Percentiles rank a stretch among this genome's conserved stretches.
These are phyloP conservation scores for Globisporangium cylindrosporum DNA, from an alignment of 352 stramenopile genomes.

Conservation along the genomic window DNA sequence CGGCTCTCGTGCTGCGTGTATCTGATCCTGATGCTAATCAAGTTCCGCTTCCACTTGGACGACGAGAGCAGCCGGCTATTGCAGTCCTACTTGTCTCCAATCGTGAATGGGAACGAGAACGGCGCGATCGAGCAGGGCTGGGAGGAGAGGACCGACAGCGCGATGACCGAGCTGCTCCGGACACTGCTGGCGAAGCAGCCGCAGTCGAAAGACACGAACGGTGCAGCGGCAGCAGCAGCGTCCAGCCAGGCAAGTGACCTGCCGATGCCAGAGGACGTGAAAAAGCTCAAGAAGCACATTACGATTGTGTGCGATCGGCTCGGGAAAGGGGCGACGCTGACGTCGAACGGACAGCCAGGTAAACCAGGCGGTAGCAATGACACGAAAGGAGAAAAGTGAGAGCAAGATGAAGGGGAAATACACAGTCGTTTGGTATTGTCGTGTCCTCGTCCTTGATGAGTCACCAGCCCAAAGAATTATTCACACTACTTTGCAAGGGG, in stretches of 20 bases:
- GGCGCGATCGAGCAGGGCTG: slow-evolving; percentile 65
- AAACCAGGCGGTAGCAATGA: not conserved
- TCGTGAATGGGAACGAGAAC: slow-evolving; percentile 50
- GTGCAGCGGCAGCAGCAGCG: slow-evolving; percentile 11
- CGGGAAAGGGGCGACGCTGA: slow-evolving; percentile 68
- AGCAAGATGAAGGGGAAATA: not conserved
- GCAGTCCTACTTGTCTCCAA: slow-evolving; percentile 62
- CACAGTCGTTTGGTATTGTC: not conserved
- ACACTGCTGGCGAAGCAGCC: slow-evolving; percentile 70
- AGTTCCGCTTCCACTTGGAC: slow-evolving; percentile 76
- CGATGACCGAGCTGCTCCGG: slow-evolving; percentile 84
- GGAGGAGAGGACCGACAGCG: slow-evolving; percentile 83
- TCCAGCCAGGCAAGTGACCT: slow-evolving; percentile 40
- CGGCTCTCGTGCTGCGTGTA: slow-evolving; percentile 71
- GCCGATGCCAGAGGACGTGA: slow-evolving; percentile 73
- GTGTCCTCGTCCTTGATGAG: not conserved
- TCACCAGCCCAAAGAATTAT: not conserved
- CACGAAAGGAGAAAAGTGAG: slow-evolving; percentile 5
- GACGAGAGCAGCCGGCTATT: slow-evolving; percentile 60
- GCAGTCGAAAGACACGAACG: slow-evolving; percentile 27
- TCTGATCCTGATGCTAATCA: slow-evolving; percentile 81
- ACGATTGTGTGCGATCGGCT: slow-evolving; percentile 88
- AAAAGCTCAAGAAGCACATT: slow-evolving; percentile 90
- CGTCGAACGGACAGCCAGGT: not conserved
- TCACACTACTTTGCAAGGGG: not conserved